Conservation (phyloP, 2,329 filamentous ascomycete species). For the Furcasterigmium sp. region DNA sequence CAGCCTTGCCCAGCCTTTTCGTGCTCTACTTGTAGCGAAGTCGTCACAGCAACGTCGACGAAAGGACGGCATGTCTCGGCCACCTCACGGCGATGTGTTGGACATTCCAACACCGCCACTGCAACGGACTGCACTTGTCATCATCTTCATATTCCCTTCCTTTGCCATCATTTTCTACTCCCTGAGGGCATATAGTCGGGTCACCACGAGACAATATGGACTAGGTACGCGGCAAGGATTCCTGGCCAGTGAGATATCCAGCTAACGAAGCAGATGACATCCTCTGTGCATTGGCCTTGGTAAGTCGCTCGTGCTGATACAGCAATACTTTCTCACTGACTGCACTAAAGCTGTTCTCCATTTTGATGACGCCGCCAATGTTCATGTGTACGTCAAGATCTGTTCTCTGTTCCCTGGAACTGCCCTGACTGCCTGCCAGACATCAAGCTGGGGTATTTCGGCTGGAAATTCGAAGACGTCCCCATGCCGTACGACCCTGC, state of each 20-base stretch:
- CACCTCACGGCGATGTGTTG: slow-evolving; percentile 15
- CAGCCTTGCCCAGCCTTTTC: too few species aligned
- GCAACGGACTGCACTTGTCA: slow-evolving; percentile 19
- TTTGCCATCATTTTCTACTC: slow-evolving; percentile 19
- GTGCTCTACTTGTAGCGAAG: not conserved
- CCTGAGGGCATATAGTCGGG: slow-evolving; percentile 19
- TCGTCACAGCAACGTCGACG: not conserved
- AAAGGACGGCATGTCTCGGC: slow-evolving; percentile 6
- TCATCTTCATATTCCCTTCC: slow-evolving; percentile 23
- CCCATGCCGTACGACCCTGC: slow-evolving; percentile 10
- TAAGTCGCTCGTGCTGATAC: too few species aligned
- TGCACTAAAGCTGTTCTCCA: too few species aligned
- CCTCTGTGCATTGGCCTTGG: too few species aligned
- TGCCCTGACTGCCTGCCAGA: too few species aligned
- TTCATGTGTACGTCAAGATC: too few species aligned
- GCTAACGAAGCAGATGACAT: too few species aligned
- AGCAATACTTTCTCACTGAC: too few species aligned
- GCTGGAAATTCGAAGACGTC: slow-evolving; percentile 15
- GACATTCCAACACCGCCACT: slow-evolving; percentile 23
- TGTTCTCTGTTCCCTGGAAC: too few species aligned
- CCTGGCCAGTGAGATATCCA: too few species aligned
- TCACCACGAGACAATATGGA: slow-evolving; percentile 19
- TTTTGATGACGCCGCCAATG: too few species aligned
- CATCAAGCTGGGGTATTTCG: slow-evolving; percentile 22
- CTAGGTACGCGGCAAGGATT: slow-evolving; percentile 15